phyloP scores from a whole-genome alignment of 2,329 filamentous ascomycete species.

The Colletotrichum ledebouriae region DNA sequence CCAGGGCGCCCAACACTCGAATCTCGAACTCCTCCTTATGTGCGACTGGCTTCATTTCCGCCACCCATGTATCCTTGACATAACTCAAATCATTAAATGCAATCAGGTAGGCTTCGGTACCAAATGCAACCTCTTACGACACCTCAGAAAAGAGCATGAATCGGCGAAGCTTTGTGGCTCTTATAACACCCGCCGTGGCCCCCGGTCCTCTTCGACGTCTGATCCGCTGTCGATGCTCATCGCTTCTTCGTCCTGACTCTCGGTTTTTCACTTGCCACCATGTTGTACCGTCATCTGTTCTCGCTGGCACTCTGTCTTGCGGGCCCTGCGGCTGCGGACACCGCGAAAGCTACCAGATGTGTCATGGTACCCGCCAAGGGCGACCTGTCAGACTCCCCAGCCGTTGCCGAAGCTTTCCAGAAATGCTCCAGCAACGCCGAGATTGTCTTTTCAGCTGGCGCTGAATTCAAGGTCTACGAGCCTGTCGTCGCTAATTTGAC shows the following conservation, averaged over 20 bases:
- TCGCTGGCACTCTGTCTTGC: constrained; percentile 29
- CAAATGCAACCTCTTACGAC: constrained; percentile 1
- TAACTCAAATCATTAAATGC: constrained; percentile 1
- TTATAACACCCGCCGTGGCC: constrained; percentile 22
- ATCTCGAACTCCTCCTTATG: constrained; percentile 3
- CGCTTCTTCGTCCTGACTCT: constrained; percentile 10
- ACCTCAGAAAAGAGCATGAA: constrained; percentile 10
- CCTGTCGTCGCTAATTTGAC: constrained; percentile 55
- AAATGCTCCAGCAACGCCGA: constrained; percentile 51
- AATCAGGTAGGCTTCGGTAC: background rate
- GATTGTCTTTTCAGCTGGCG: constrained; percentile 55
- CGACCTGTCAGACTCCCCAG: constrained; percentile 55
- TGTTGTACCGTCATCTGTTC: constrained; percentile 21
- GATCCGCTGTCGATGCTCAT: constrained; percentile 1
- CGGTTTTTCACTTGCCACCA: background rate
- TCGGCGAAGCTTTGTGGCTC: constrained; percentile 30
- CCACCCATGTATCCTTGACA: constrained; percentile 20
- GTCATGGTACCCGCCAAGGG: constrained; percentile 51
- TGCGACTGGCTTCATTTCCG: constrained; percentile 30
- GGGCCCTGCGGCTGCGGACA: constrained; percentile 1
- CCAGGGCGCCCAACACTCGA: background rate
- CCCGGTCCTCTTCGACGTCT: background rate
- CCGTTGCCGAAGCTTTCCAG: constrained; percentile 53
- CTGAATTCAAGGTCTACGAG: constrained; percentile 58
- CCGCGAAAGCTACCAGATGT: constrained; percentile 27